Base-by-base conservation (phyloP, 352 stramenopile genomes). In the Hyphochytrium catenoides region DNA sequence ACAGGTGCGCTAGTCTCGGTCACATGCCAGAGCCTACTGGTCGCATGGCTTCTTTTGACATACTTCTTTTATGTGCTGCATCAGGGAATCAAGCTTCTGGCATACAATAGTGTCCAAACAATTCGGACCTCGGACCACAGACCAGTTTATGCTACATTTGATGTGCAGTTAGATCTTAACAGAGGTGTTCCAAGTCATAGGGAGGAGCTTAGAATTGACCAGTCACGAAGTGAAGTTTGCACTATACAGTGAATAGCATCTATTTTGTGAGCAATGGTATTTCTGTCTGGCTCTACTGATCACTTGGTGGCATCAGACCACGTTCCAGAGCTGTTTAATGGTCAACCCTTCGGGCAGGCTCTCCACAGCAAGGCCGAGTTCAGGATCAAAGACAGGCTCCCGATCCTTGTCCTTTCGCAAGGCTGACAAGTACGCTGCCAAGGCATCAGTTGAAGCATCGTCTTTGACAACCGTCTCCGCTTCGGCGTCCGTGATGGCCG, bases 341-440 rank as follows among this genome's bases (percentile, higher is more conserved):
- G 52, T 62, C 25, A 79, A 74, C 16, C 73, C 73, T 24, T 74
- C 57, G 0, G 69, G 69, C 2, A 88, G 54, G 32, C 59, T 71
- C 48, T 90, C 74, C 25, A 88, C 65, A 4, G 73, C 73, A 8
- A 88, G 53, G 8, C 74, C 67, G 11, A 90, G 54, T 11, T 78
- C 67, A 22, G 70, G 62, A 22, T 69, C 72, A 36, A 64, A 88
- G 19, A 64, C 57, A 0, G 60, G 51, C 3, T 50, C 51, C 18
- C 69, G 68, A 33, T 89, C 65, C 34, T 71, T 51, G 34, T 76
- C 64, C 50, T 81, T 79, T 50, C 78, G 72, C 7, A 72, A 54
- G 5, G 74, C 67, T 1, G 75, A 70, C 31, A 84, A 85, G 48
- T 91, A 92, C 2, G 71, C 71, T 8, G 78, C 74, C 35, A 89